phyloP scores from a whole-genome alignment of 1,284 basidiomycete species.

The Phellinidium pouzarii region DNA sequence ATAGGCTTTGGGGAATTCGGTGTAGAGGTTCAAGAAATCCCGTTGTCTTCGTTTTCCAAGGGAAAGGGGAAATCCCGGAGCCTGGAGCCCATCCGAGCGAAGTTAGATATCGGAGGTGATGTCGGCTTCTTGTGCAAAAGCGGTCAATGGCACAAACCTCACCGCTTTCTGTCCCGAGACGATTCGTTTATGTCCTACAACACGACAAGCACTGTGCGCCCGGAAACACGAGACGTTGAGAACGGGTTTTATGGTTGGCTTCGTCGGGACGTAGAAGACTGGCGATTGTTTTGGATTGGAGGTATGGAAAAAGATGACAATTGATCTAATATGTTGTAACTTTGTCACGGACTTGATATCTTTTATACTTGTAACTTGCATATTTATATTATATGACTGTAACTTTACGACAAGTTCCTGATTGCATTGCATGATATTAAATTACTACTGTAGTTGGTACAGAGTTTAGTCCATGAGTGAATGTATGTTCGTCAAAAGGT shows the following conservation, averaged over 20 bases:
- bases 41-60: constrained; percentile 35
- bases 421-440: background rate
- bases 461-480: background rate
- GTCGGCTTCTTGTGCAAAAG: constrained; percentile 56
- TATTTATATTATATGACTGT: background rate
- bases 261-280: constrained; percentile 61
- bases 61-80: constrained; percentile 42
- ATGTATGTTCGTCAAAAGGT: background rate
- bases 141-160: constrained; percentile 62
- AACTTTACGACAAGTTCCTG: background rate
- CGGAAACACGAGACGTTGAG: constrained; percentile 41
- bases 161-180: constrained; percentile 33
- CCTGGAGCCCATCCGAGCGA: constrained; percentile 43
- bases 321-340: background rate
- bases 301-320: constrained; percentile 37
- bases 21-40: constrained; percentile 62
- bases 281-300: constrained; percentile 73
- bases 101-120: constrained; percentile 58
- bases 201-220: constrained; percentile 47
- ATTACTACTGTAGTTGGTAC: background rate
- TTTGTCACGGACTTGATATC: no score
- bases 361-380: no score
- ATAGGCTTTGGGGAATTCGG: constrained; percentile 62
- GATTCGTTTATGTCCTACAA: constrained; percentile 39
- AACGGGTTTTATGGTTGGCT: constrained; percentile 71